phyloP scores from a whole-genome alignment of 495 filamentous ascomycete species.

The Aspergillus sparsus region DNA sequence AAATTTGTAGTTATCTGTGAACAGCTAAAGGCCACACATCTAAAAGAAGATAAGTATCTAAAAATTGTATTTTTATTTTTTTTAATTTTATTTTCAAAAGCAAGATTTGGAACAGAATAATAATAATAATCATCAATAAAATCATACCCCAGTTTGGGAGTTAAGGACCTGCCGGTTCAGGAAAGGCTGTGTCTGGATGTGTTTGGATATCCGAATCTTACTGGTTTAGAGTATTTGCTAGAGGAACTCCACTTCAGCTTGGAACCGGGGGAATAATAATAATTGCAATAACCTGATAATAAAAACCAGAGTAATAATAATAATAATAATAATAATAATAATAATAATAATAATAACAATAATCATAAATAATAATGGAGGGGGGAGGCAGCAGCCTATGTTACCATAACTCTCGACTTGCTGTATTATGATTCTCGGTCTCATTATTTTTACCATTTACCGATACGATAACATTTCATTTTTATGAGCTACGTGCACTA shows the following conservation, averaged over 20 bases:
- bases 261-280: constrained; percentile 15
- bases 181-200: constrained; percentile 19
- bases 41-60: too few relatives aligned
- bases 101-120: neutral
- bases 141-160: constrained; percentile 17
- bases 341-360: neutral
- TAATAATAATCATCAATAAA: constrained; percentile 1
- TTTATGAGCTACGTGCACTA: neutral
- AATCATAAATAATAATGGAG: neutral
- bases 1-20: too few relatives aligned
- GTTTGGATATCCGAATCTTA: neutral
- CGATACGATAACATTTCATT: neutral
- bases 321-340: neutral
- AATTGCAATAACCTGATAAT: neutral
- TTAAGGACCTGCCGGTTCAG: constrained; percentile 36
- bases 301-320: neutral
- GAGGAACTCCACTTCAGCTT: constrained; percentile 6
- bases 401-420: neutral
- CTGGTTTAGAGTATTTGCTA: constrained; percentile 12
- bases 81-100: neutral
- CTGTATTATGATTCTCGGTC: neutral
- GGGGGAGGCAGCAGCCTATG: too few relatives aligned
- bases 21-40: too few relatives aligned
- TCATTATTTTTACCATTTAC: neutral
- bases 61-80: too few relatives aligned